Evolutionary conservation across 1,284 basidiomycete species (phyloP).

Genomic region (Chalciporus sp.): DNA sequence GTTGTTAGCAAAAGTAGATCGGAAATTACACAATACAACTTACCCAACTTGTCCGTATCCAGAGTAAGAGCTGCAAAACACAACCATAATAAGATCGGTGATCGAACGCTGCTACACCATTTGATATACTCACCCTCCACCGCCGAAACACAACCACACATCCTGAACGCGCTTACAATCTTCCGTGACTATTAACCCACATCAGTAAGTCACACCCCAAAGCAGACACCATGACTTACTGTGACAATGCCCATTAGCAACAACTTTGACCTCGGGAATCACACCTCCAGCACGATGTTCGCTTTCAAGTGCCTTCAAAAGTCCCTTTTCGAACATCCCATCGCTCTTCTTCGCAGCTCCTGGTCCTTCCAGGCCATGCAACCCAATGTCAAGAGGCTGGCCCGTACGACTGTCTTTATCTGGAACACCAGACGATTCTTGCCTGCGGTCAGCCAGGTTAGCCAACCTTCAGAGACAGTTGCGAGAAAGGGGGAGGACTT

Average conservation of each 20-base stretch:
- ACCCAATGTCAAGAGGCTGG: slow-evolving; percentile 66
- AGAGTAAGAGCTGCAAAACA: slow-evolving; percentile 66
- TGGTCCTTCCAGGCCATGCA: slow-evolving; percentile 56
- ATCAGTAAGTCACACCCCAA: slow-evolving; percentile 12
- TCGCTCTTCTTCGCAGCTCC: slow-evolving; percentile 74
- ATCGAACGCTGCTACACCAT: neutral
- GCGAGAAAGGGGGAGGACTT: slow-evolving; percentile 39
- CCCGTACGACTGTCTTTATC: slow-evolving; percentile 62
- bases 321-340: slow-evolving; percentile 80
- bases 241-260: slow-evolving; percentile 89
- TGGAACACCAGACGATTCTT: slow-evolving; percentile 60
- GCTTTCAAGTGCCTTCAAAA: slow-evolving; percentile 70
- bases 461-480: neutral
- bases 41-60: slow-evolving; percentile 81
- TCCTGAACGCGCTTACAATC: slow-evolving; percentile 84
- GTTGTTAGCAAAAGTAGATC: no score
- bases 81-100: slow-evolving; percentile 2
- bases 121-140: slow-evolving; percentile 65
- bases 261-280: slow-evolving; percentile 75
- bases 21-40: slow-evolving; percentile 11
- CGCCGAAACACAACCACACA: slow-evolving; percentile 95
- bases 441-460: slow-evolving; percentile 38
- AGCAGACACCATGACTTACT: slow-evolving; percentile 42
- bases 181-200: slow-evolving; percentile 66
- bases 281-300: slow-evolving; percentile 53